Conservation (phyloP, 2,329 filamentous ascomycete genomes). For the Sporothrix phasma region DNA sequence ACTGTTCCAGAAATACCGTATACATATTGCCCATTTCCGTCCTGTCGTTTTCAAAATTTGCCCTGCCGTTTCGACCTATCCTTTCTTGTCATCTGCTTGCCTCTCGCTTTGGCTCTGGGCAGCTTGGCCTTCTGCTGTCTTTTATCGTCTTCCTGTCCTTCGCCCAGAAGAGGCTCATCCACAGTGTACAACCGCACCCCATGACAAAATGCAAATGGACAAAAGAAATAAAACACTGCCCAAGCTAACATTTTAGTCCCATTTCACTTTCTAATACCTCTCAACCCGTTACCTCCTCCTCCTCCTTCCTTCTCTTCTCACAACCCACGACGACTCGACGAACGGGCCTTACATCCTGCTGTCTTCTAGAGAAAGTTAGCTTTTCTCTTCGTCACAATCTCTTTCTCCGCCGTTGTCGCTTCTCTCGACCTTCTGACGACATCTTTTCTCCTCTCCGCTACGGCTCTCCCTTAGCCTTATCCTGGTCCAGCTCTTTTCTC, state of each 20-base stretch:
- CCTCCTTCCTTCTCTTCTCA: background rate
- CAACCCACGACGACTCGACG: background rate
- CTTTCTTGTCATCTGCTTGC: background rate
- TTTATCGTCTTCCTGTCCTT: background rate
- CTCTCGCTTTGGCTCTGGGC: background rate
- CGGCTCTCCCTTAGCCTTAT: background rate
- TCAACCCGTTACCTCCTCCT: background rate
- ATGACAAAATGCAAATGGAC: background rate
- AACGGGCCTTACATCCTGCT: background rate
- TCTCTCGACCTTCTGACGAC: background rate
- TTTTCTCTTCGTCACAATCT: background rate
- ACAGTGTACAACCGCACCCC: background rate
- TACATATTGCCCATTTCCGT: background rate
- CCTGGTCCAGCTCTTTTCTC: background rate
- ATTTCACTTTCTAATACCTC: background rate
- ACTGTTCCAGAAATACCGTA: conserved; percentile 1
- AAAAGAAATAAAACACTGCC: conserved; percentile 5
- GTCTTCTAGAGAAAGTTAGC: background rate
- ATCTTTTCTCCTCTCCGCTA: background rate
- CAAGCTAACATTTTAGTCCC: conserved; percentile 1
- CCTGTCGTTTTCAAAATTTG: background rate
- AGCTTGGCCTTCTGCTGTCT: background rate
- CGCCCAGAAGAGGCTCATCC: background rate
- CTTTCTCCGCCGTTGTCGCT: background rate
- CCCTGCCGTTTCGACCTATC: background rate